These are phyloP conservation scores for Alternaria tenuissima DNA, from an alignment of 2,329 filamentous ascomycete genomes.

Conservation along the genomic window DNA sequence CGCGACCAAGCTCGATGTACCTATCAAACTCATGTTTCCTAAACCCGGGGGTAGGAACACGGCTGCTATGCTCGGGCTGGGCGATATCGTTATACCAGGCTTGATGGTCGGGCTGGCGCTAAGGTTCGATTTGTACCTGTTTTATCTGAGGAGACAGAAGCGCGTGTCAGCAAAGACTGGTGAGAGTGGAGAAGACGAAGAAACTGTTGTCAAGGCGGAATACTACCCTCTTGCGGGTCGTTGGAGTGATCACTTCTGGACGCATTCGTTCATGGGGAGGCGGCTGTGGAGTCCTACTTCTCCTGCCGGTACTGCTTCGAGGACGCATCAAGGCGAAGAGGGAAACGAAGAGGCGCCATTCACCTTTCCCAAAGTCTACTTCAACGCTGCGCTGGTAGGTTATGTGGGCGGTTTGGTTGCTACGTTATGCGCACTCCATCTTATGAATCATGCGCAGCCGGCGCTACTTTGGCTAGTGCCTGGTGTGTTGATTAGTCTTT, in stretches of 20 bases:
- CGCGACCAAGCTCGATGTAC: conserved; percentile 87
- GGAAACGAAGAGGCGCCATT: conserved; percentile 39
- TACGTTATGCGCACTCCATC: conserved; percentile 78
- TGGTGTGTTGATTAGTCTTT: conserved; percentile 77
- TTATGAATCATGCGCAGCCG: conserved; percentile 84
- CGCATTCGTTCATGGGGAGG: conserved; percentile 49
- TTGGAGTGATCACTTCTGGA: conserved; percentile 90
- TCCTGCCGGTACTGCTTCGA: background rate
- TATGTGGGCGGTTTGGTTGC: conserved; percentile 80
- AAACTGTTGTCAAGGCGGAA: conserved; percentile 47
- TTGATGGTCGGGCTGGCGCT: conserved; percentile 88
- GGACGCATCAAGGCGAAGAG: background rate
- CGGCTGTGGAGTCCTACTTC: conserved; percentile 31
- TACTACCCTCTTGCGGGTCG: conserved; percentile 66
- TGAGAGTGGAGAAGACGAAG: conserved; percentile 21
- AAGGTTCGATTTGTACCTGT: conserved; percentile 87
- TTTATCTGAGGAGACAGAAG: conserved; percentile 74
- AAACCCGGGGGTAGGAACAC: conserved; percentile 62
- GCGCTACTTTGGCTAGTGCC: conserved; percentile 93
- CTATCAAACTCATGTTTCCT: conserved; percentile 89
- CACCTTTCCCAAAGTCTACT: conserved; percentile 84
- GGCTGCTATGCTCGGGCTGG: conserved; percentile 82
- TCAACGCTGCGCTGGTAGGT: conserved; percentile 76
- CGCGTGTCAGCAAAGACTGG: conserved; percentile 20
- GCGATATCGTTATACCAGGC: conserved; percentile 92